Base-by-base conservation (phyloP, 148 eudicot genomes). In the Suaeda aralocaspica region DNA sequence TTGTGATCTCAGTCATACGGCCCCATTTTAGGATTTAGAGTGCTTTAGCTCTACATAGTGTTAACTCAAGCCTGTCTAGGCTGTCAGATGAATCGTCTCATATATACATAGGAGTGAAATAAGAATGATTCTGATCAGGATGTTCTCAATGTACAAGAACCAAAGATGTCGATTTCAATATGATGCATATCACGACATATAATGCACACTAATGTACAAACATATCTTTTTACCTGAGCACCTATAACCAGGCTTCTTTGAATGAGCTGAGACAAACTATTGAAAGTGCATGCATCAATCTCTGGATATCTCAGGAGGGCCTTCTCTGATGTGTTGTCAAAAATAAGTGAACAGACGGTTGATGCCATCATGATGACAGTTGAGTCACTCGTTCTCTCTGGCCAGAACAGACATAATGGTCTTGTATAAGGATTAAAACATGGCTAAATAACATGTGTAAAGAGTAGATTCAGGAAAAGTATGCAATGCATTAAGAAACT, bases 341-440 rank as follows among this genome's bases (percentile, higher is more conserved):
- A 77, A 61, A 90, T 79, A 66, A 93, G 79, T 9, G 96, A 78
- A 76, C 95, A 87, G 49, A 93, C 90, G 83, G 88, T 90, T 75
- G 98, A 79, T 64, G 89, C 96, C 96, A 90, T 90, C 95, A 93
- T 88, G 33, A 84, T 67, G 61, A 77, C 59, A 66, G 92, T 80
- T 42, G 74, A 59, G 42, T 88, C 94, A 64, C 55, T 49, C 28
- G 73, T 66, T 68, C 73, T 68, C 62, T 81, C 96, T 90, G 89
- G 44, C 44, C 59, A 73, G 9, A 64, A 68, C 41, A 34, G 8
- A 64, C 24, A 28, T 16, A 59, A 45, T 24, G 21, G 29, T 21
- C 34, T 50, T 56, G 8, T 56, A 19, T 33, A 48, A 59, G 34
- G 63, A 18, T 28, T 26, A 13, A 19, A 21, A 25, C 29, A 33